Evolutionary conservation across 176 grass and related monocot genomes (phyloP).

Genomic region (Ensete ventricosum): DNA sequence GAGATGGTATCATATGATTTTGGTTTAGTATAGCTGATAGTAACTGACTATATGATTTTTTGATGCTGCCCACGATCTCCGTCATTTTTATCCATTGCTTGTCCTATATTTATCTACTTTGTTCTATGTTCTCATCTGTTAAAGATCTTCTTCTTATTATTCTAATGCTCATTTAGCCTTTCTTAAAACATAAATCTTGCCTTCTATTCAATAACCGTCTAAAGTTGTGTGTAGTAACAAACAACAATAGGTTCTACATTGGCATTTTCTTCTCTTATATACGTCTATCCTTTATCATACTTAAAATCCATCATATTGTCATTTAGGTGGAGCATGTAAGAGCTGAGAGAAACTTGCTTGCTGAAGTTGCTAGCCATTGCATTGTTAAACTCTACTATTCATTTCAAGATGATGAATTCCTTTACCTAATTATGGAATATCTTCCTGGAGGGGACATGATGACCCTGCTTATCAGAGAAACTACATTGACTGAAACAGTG

Average conservation of each 20-base stretch:
- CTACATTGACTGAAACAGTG: conserved; percentile 54
- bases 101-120: background rate
- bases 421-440: conserved; percentile 87
- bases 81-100: too few species aligned
- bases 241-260: background rate
- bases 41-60: too few species aligned
- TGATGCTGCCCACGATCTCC: too few species aligned
- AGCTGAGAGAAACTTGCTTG: conserved; percentile 71
- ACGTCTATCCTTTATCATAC: background rate
- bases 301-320: conserved; percentile 14
- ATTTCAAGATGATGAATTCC: conserved; percentile 66
- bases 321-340: conserved; percentile 73
- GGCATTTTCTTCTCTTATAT: background rate
- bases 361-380: conserved; percentile 67
- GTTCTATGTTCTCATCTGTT: background rate
- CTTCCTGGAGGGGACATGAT: conserved; percentile 86
- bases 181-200: background rate
- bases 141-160: background rate
- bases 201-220: background rate
- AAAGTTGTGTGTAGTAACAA: background rate
- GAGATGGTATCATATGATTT: too few species aligned
- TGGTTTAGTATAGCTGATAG: too few species aligned
- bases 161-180: background rate
- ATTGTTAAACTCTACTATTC: conserved; percentile 77
- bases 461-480: conserved; percentile 56